These are phyloP conservation scores for Phyllosticta paracitricarpa DNA, from an alignment of 2,329 filamentous ascomycete species.

Conservation along the genomic window DNA sequence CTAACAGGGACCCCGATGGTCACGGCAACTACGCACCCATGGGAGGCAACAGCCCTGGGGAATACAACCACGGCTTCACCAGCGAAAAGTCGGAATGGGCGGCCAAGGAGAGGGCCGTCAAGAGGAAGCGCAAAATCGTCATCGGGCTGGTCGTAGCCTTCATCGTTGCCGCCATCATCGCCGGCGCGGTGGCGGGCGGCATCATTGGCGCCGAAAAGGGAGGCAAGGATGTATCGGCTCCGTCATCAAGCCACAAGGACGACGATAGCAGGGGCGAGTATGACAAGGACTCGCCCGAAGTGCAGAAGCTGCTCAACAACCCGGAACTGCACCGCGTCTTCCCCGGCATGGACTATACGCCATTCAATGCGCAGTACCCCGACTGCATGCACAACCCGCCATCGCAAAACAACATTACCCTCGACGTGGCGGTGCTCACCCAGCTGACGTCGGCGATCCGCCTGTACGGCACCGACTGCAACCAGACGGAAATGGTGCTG, in stretches of 20 bases:
- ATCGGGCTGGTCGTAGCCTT: constrained; percentile 55
- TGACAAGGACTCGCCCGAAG: constrained; percentile 63
- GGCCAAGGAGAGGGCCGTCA: constrained; percentile 48
- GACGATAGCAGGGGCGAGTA: constrained; percentile 58
- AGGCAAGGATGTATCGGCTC: constrained; percentile 18
- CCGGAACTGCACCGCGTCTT: constrained; percentile 81
- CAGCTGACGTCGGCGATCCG: constrained; percentile 82
- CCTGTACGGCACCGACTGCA: constrained; percentile 92
- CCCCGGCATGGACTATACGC: constrained; percentile 90
- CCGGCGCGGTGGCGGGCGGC: constrained; percentile 64
- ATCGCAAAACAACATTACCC: constrained; percentile 88
- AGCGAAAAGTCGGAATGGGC: constrained; percentile 59
- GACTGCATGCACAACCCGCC: constrained; percentile 67
- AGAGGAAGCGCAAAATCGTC: constrained; percentile 59
- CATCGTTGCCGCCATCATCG: constrained; percentile 59
- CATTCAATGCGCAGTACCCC: constrained; percentile 82
- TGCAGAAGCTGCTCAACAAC: constrained; percentile 74
- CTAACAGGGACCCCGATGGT: constrained; percentile 20
- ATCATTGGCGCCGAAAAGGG: constrained; percentile 46
- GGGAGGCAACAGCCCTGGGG: constrained; percentile 21
- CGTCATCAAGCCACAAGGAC: constrained; percentile 36
- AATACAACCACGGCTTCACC: background rate
- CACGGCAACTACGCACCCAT: constrained; percentile 51
- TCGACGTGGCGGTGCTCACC: constrained; percentile 80
- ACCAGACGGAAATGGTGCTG: constrained; percentile 89